phyloP scores from a whole-genome alignment of 805 yeast species.

The Kodamaea leandrae region DNA sequence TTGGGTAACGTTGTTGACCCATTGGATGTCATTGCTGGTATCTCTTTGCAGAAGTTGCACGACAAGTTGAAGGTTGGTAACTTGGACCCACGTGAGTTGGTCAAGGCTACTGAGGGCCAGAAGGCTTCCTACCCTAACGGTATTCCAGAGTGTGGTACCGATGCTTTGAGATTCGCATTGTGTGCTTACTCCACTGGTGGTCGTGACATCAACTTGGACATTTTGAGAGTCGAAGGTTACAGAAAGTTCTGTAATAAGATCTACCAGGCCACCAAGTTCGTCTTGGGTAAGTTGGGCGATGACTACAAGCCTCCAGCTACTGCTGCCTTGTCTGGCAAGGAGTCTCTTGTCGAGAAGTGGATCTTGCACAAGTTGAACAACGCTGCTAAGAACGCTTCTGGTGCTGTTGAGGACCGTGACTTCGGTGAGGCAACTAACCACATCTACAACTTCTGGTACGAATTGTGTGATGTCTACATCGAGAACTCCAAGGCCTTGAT shows the following conservation, averaged over 20 bases:
- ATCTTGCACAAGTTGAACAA: conserved; percentile 80
- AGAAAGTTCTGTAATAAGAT: conserved; percentile 99
- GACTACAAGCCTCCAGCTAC: conserved; percentile 80
- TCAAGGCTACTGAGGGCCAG: conserved; percentile 86
- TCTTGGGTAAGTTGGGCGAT: conserved; percentile 85
- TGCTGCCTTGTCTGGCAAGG: conserved; percentile 66
- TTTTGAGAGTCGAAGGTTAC: conserved; percentile 96
- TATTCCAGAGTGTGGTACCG: conserved; percentile 99
- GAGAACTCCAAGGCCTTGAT: conserved; percentile 94
- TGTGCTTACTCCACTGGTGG: conserved; percentile 99
- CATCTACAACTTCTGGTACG: conserved; percentile 93
- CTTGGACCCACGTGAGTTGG: conserved; percentile 84
- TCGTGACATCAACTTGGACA: conserved; percentile 94
- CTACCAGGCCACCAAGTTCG: conserved; percentile 98
- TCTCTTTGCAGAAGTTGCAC: conserved; percentile 73
- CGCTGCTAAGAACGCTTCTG: conserved; percentile 63
- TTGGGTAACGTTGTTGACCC: conserved; percentile 97
- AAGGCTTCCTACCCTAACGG: conserved; percentile 89
- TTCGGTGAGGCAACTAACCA: conserved; percentile 85
- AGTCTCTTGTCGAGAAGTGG: conserved; percentile 95
- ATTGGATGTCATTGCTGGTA: conserved; percentile 88
- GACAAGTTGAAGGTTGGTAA: conserved; percentile 77
- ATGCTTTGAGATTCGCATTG: conserved; percentile 94
- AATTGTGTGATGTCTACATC: conserved; percentile 95
- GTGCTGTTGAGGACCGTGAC: conserved; percentile 76